These are phyloP conservation scores for Oryza meridionalis DNA, from an alignment of 176 grass and related monocot genomes.

Conservation along the genomic window DNA sequence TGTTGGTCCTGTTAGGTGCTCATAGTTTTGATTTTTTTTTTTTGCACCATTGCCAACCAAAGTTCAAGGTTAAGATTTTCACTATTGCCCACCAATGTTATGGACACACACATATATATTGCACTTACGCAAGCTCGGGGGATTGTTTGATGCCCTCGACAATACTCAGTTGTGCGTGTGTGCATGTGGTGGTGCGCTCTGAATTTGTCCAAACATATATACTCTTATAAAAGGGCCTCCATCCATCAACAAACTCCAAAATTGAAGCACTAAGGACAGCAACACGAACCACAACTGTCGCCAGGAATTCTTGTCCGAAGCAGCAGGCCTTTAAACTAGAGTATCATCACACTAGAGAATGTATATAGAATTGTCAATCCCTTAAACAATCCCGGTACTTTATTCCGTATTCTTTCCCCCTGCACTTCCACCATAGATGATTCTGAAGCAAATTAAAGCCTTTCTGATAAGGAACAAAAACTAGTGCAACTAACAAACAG, in stretches of 20 bases:
- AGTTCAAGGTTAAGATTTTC: neutral
- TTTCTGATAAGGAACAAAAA: constrained; percentile 38
- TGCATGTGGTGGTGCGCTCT: neutral
- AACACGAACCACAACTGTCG: neutral
- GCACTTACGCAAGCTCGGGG: neutral
- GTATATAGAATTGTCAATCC: constrained; percentile 33
- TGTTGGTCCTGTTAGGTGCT: too few relatives aligned
- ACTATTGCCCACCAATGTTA: neutral
- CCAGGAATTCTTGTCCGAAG: constrained; percentile 31
- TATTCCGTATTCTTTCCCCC: constrained; percentile 46
- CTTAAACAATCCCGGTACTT: constrained; percentile 42
- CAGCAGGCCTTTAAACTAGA: constrained; percentile 42
- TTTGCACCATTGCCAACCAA: neutral
- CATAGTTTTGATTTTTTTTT: too few relatives aligned
- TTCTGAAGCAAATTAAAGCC: constrained; percentile 37
- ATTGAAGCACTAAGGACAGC: constrained; percentile 25
- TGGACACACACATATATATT: neutral
- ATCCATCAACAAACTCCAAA: constrained; percentile 30
- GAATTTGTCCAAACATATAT: neutral
- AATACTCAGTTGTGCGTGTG: neutral
- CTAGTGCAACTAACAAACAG: constrained; percentile 8
- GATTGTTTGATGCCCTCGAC: neutral
- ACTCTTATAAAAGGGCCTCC: neutral
- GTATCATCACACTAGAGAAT: constrained; percentile 20
- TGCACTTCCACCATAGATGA: constrained; percentile 39